Evolutionary conservation across 768 basidiomycete species (phyloP), one percentile per base, ranked within the genome.

Genomic region (Podaxis rugospora): DNA sequence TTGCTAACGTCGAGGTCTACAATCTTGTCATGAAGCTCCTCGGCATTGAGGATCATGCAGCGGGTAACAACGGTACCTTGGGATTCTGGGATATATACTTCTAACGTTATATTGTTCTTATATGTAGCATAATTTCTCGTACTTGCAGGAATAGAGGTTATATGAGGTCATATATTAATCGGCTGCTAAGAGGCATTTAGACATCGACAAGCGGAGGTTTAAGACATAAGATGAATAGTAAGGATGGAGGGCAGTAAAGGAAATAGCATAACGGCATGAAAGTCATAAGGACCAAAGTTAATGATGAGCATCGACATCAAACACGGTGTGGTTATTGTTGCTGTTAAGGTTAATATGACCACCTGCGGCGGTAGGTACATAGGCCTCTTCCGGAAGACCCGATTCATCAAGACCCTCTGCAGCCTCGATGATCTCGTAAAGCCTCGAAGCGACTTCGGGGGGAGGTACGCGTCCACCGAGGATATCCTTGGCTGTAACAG

Each of bases 361-460:
- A n/a, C 86, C 85, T 1, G 75, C 75, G 10, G 80, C 75, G 36
- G 82, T 78, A 0, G 95, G 95, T 27, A 95, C 85, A 70, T 93
- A 97, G 2, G 92, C 83, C 27, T 82, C 77, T 23, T 89, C 83
- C 0, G 95, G 94, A 21, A 96, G 75, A 2, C 87, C 87, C 0
- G 78, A 76, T 76, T 97, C 95, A 70, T 97, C 95, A 51, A 96
- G 76, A 36, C 95, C 95, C 74, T 95, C 95, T 6, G 93, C 93
- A 36, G 93, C 90, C 75, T 98, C 96, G 66, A 99, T 96, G 68
- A 98, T 89, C 71, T 98, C 96, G 74, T 98, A 98, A 65, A 98
- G 72, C 64, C 82, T 82, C 35, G 90, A 92, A 1, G 95, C 95
- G 59, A 96, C 93, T 75, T 98, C 96, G 0, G 97, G 96, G n/a